Evolutionary conservation across 768 basidiomycete species (phyloP).

Genomic region (Calvatia gigantea): DNA sequence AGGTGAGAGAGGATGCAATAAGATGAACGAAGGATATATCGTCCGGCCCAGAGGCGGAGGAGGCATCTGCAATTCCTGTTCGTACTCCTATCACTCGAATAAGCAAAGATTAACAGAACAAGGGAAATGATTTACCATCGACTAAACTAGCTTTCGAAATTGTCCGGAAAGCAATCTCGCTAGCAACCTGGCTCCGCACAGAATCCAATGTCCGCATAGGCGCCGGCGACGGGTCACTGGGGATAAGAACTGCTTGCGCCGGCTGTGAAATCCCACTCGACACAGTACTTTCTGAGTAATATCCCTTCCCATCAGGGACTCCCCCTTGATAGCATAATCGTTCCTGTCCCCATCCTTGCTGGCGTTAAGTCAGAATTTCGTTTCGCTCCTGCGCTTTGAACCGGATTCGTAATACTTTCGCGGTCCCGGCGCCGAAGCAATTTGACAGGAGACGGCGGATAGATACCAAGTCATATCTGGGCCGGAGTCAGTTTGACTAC

Average conservation of each 20-base stretch:
- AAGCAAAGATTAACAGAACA: too few relatives aligned
- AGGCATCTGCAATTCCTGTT: slow-evolving; percentile 57
- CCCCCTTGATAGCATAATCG: not conserved
- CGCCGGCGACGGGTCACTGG: not conserved
- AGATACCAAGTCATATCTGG: not conserved
- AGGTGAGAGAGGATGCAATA: slow-evolving; percentile 46
- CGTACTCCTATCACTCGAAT: slow-evolving; percentile 36
- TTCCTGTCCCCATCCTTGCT: not conserved
- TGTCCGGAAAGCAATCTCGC: slow-evolving; percentile 51
- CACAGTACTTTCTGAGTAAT: not conserved
- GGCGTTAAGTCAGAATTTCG: not conserved
- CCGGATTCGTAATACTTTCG: not conserved
- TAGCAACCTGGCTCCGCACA: slow-evolving; percentile 57
- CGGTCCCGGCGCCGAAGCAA: not conserved
- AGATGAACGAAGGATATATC: slow-evolving; percentile 54
- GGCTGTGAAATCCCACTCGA: not conserved
- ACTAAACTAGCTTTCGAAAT: slow-evolving; percentile 45
- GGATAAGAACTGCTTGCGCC: not conserved
- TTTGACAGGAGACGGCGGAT: not conserved
- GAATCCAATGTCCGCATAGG: slow-evolving; percentile 49
- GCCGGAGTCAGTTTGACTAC: not conserved
- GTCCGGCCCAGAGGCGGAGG: slow-evolving; percentile 43
- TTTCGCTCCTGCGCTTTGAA: not conserved
- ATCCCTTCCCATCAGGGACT: not conserved
- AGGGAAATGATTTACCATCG: slow-evolving; percentile 34